Evolutionary conservation across 139 green algal genomes (phyloP).

Genomic region (Nannochloris sp.): DNA sequence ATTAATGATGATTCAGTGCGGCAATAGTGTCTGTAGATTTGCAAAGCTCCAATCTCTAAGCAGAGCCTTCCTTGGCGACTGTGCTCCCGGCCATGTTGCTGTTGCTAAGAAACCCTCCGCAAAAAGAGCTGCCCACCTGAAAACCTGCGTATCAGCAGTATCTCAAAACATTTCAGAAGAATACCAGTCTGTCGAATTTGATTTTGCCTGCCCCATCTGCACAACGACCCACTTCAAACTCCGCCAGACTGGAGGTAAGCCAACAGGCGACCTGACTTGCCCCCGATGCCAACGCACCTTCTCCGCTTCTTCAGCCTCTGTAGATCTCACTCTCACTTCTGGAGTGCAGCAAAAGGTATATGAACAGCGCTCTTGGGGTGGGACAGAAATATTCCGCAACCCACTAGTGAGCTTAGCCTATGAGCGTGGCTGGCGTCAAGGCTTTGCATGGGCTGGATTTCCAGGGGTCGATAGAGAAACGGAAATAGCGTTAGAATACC

Average conservation of each 20-base stretch:
- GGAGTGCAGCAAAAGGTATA: slow-evolving; percentile 48
- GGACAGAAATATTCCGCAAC: slow-evolving; percentile 57
- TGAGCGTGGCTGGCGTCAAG: slow-evolving; percentile 91
- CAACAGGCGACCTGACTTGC: slow-evolving; percentile 8
- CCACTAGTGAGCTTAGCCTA: slow-evolving; percentile 83
- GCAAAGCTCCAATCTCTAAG: too few species aligned
- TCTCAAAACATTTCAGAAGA: background rate
- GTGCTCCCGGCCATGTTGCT: too few species aligned
- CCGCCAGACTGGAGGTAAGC: slow-evolving; percentile 10
- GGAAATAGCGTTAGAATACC: slow-evolving; percentile 53
- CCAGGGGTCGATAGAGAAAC: slow-evolving; percentile 71
- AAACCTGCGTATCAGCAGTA: background rate
- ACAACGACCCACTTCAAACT: slow-evolving; percentile 24
- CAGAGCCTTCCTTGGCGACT: too few species aligned
- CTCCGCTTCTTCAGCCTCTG: slow-evolving; percentile 19
- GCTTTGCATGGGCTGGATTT: slow-evolving; percentile 80
- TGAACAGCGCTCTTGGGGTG: slow-evolving; percentile 36
- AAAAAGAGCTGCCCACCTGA: too few species aligned
- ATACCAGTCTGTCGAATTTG: too few species aligned
- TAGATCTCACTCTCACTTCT: slow-evolving; percentile 65
- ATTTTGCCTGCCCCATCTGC: slow-evolving; percentile 47
- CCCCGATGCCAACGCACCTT: slow-evolving; percentile 42
- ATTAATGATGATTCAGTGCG: too few species aligned
- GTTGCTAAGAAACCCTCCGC: background rate
- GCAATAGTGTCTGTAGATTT: too few species aligned